phyloP scores from a whole-genome alignment of 2,329 filamentous ascomycete genomes.

The Sclerotinia borealis region DNA sequence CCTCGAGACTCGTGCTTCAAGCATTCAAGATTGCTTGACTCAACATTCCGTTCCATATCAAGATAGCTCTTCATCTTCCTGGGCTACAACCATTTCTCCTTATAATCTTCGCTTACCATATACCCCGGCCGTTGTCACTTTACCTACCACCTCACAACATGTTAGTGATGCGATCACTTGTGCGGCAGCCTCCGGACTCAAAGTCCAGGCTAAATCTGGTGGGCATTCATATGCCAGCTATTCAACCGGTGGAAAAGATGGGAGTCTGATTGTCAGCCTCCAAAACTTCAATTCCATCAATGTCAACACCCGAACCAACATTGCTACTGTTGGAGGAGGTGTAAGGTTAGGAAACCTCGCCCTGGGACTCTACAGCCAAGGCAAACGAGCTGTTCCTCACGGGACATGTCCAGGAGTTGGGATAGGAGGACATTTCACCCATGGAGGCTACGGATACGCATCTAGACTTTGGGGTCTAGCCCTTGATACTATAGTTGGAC shows the following conservation, averaged over 20 bases:
- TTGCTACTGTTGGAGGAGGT: slow-evolving; percentile 36
- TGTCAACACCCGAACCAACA: slow-evolving; percentile 38
- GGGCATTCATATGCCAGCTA: slow-evolving; percentile 50
- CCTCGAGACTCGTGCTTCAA: neutral
- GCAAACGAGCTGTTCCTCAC: slow-evolving; percentile 37
- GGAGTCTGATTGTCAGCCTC: slow-evolving; percentile 49
- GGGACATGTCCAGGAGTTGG: slow-evolving; percentile 42
- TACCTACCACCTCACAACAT: slow-evolving; percentile 29
- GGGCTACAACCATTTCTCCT: slow-evolving; percentile 15
- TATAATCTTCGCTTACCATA: slow-evolving; percentile 25
- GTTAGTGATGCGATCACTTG: slow-evolving; percentile 43
- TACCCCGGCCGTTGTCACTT: slow-evolving; percentile 20
- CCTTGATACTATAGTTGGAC: slow-evolving; percentile 44
- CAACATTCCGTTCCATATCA: slow-evolving; percentile 14
- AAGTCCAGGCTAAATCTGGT: slow-evolving; percentile 47
- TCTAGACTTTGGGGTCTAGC: slow-evolving; percentile 45
- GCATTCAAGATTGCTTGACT: slow-evolving; percentile 17
- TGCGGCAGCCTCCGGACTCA: slow-evolving; percentile 37
- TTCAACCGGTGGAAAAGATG: slow-evolving; percentile 42
- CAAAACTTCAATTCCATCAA: slow-evolving; percentile 45
- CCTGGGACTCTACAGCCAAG: slow-evolving; percentile 32
- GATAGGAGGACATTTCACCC: slow-evolving; percentile 41
- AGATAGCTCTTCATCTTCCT: slow-evolving; percentile 16
- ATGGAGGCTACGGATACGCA: slow-evolving; percentile 41
- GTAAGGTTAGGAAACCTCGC: slow-evolving; percentile 41